phyloP scores from a whole-genome alignment of 441 rosid species.

The Syzygium syzygioides region DNA sequence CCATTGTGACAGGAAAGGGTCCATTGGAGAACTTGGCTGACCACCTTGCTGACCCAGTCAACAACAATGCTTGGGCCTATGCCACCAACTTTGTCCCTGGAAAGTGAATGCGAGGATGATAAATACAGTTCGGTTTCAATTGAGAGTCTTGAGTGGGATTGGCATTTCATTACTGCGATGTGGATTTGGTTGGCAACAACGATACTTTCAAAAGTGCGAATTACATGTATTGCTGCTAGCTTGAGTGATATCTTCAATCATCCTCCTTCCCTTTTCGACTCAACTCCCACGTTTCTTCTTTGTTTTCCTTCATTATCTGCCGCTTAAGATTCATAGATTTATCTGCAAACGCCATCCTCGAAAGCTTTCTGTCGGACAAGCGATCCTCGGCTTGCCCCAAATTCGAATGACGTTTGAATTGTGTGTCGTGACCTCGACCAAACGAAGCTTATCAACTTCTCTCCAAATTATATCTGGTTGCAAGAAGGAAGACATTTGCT shows the following conservation, averaged over 20 bases:
- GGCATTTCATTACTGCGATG: background rate
- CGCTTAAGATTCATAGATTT: background rate
- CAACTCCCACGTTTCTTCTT: background rate
- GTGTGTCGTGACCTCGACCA: background rate
- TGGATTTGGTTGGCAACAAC: background rate
- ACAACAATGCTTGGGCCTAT: background rate
- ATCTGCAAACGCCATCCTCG: background rate
- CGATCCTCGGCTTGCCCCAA: background rate
- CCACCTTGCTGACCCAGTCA: background rate
- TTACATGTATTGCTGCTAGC: background rate
- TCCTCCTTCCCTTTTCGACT: background rate
- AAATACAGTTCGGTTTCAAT: no score
- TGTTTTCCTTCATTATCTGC: background rate
- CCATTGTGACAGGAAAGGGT: background rate
- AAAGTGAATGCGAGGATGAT: background rate
- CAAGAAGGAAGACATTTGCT: background rate
- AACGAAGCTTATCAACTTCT: background rate
- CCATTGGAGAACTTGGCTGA: constrained; percentile 4
- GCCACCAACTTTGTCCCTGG: constrained; percentile 1
- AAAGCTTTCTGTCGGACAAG: background rate
- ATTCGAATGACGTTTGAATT: background rate
- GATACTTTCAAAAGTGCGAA: background rate
- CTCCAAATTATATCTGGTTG: background rate
- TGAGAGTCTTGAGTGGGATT: background rate
- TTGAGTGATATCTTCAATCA: background rate